Base-by-base conservation (phyloP, 345 rosid genomes). In the Brassica juncea region DNA sequence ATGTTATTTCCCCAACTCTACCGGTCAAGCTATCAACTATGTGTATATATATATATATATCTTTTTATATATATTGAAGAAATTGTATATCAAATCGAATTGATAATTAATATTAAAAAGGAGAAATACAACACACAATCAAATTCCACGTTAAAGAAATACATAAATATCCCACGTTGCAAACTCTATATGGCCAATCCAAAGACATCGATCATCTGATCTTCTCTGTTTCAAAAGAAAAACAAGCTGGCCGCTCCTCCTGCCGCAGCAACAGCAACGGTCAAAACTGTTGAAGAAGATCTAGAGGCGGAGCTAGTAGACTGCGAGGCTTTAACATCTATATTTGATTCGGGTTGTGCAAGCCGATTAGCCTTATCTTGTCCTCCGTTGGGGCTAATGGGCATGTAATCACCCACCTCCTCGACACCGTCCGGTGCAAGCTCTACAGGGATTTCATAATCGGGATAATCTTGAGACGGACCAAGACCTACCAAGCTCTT, bases 381-480 rank as follows among this genome's bases (percentile, higher is more conserved):
- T 19, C 39, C 76, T 0, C 32, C 76, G 1, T 0, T 16, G 16
- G 83, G 63, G 67, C 69, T 47, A 55, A 70, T 57, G 6, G 83
- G 83, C 23, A 23, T 32, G 68, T 75, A 80, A 75, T 80, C 83
- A 0, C 19, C 80, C 6, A 75, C 80, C 42, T 65, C 80, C 23
- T 1, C 54, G 4, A 80, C 52, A 65, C 83, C 80, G n/a, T 55
- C 76, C 1, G 83, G 83, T 57, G 83, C 83, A 35, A 80, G 80
- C 35, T 80, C 83, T 57, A 39, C 11, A 0, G 83, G 83, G 28
- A 80, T 80, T 7, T 80, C 80, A 14, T 80, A 80, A 58, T 80
- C 83, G 0, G 83, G 64, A 23, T 75, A 80, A 70, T 80, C 83
- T 75, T 80, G 83, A 65, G 83, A 75, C 2, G 80, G 80, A 5